Base-by-base conservation (phyloP, 805 yeast genomes). In the Candida xiaguanensis region DNA sequence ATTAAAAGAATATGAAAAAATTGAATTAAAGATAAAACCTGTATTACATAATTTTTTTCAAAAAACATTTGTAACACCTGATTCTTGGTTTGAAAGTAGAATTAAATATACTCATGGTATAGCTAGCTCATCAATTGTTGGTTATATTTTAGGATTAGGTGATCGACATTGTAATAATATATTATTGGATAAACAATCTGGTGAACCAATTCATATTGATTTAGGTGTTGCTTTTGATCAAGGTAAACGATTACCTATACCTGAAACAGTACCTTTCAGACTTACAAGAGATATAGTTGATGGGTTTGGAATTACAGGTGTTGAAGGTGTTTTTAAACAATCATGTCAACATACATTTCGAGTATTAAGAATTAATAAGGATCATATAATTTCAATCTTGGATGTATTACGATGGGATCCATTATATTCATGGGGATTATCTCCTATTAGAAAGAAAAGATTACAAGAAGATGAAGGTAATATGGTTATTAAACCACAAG, bases 141-240 rank as follows among this genome's bases (percentile, higher is more conserved):
- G 99, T 0, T 74, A 86, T 58, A 70, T 93, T 11, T 65, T 93
- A 30, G 99, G 99, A 0, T 70, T 93, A 5, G 99, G 99, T 5
- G 99, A 93, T 58, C 69, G 99, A 20, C 99, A 93, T 59, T 78
- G 95, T 56, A 89, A 89, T 57, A 93, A 93, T 56, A 82, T 93
- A 27, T 60, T 93, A 34, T 55, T 93, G n/a, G 97, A 93, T 57
- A 70, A 71, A 35, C 53, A 58, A n/a, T 74, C 86, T 0, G 98
- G 98, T 0, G 96, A 90, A 50, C 95, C 96, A 0, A 81, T 93
- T 18, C 99, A 95, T 56, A 95, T 93, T 49, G 99, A 93, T 59
- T 65, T 93, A 13, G 99, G 99, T 0, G 90, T 93, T 32, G 95
- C 98, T 0, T 93, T 93, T 65, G 99, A 93, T 57, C 96, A 89